These are phyloP conservation scores for Penicillium sp. DNA, from an alignment of 2,329 filamentous ascomycete species.

Conservation along the genomic window DNA sequence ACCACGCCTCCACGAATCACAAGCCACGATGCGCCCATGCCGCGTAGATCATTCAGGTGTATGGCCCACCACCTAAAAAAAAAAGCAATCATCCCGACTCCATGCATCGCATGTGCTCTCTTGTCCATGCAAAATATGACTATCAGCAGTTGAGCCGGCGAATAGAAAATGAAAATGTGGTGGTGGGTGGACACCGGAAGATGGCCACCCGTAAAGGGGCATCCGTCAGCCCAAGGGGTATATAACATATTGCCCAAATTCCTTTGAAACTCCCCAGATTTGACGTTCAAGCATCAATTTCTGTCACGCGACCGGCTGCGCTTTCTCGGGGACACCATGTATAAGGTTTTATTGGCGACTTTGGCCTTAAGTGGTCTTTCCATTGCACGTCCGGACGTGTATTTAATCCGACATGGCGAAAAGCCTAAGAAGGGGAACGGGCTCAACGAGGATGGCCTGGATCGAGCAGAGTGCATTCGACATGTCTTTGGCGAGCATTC, in stretches of 20 bases:
- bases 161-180: neutral
- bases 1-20: slow-evolving; percentile 5
- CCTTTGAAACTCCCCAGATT: neutral
- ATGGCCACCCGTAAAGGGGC: neutral
- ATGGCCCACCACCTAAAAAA: neutral
- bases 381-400: slow-evolving; percentile 2
- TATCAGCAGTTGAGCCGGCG: neutral
- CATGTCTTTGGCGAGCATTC: slow-evolving; percentile 3
- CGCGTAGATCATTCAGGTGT: neutral
- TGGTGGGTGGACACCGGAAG: neutral
- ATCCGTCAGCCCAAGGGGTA: neutral
- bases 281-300: neutral
- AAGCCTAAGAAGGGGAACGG: slow-evolving; percentile 7
- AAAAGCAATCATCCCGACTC: neutral
- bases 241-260: neutral
- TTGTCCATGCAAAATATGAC: neutral
- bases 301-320: neutral
- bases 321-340: neutral
- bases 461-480: slow-evolving; percentile 7
- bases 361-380: neutral
- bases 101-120: neutral
- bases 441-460: neutral
- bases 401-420: slow-evolving; percentile 10
- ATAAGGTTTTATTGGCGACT: neutral
- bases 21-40: neutral